phyloP scores from a whole-genome alignment of 75 land plant genomes.

The Ceratopteris richardii region DNA sequence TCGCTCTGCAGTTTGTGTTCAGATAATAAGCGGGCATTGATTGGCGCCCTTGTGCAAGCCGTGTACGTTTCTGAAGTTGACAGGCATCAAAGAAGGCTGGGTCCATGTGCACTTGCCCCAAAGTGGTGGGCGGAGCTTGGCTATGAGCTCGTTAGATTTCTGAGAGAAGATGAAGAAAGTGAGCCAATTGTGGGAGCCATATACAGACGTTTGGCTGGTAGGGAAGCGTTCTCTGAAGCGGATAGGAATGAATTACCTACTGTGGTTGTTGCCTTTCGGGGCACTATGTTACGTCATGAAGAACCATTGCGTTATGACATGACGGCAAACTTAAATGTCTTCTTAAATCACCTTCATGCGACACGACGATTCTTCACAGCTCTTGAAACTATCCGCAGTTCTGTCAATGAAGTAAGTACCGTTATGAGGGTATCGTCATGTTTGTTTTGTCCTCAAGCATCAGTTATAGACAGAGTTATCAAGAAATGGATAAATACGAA shows the following conservation, averaged over 20 bases:
- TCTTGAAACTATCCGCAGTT: background rate
- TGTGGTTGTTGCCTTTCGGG: slow-evolving; percentile 56
- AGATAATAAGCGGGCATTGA: slow-evolving; percentile 44
- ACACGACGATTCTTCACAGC: slow-evolving; percentile 38
- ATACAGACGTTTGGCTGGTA: slow-evolving; percentile 15
- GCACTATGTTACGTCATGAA: slow-evolving; percentile 27
- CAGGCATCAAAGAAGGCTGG: slow-evolving; percentile 33
- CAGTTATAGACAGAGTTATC: no score
- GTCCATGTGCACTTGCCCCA: slow-evolving; percentile 30
- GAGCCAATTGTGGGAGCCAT: slow-evolving; percentile 49
- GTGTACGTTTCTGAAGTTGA: slow-evolving; percentile 54
- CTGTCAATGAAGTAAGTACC: no score
- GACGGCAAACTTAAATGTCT: slow-evolving; percentile 23
- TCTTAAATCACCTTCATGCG: slow-evolving; percentile 33
- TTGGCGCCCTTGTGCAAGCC: slow-evolving; percentile 56
- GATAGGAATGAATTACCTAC: slow-evolving; percentile 7
- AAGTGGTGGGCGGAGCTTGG: slow-evolving; percentile 63
- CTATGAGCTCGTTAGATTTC: slow-evolving; percentile 23
- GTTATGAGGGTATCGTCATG: no score
- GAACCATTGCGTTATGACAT: slow-evolving; percentile 30
- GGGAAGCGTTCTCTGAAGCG: no score
- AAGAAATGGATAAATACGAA: no score
- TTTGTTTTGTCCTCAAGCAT: no score
- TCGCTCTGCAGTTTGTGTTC: slow-evolving; percentile 22
- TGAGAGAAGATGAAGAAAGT: slow-evolving; percentile 34